Base-by-base conservation (phyloP, 495 filamentous ascomycete genomes). In the Penicillium flavigenum region DNA sequence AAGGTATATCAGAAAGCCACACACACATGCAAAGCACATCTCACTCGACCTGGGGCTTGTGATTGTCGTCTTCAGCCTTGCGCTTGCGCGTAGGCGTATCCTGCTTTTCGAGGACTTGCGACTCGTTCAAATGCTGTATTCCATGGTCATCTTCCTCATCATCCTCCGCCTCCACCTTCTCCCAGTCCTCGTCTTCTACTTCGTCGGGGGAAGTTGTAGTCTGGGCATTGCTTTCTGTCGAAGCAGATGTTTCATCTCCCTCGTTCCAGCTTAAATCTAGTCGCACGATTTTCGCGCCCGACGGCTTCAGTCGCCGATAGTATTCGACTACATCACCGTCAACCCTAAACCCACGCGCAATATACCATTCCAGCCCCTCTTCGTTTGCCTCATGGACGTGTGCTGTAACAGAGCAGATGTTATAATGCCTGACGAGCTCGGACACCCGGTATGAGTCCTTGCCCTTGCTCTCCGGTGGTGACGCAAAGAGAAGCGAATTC, bases 361-460 rank as follows among this genome's bases (percentile, higher is more conserved):
- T 60, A 78, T 98, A 98, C 94, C 94, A 98, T 56, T 83, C 81
- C 67, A 95, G 69, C 0, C 83, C 94, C 42, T 96, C 94, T 11
- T 83, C 81, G 66, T 98, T 98, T 56, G 87, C 85, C 58, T 94
- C 90, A 87, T 96, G 97, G 2, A 98, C 94, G 75, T 98, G 94
- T 14, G 94, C 94, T 51, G 89, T 92, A 11, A 91, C 81, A 14
- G 74, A 77, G 34, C 67, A 69, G 20, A 79, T 76, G 46, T 77
- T 75, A 59, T 77, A 78, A 60, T 78, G 75, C 49, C 67, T 76
- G 20, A 73, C 74, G 11, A 87, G 72, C 20, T 80, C 73, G 42
- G 84, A 79, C 19, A 73, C 73, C 4, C 60, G 70, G 42, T 67
- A 64, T 17, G 32, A 38, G 34, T 39, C 52, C 5, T 22, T 52